phyloP scores from a whole-genome alignment of 306 rosid genomes.

The Ceratonia siliqua region DNA sequence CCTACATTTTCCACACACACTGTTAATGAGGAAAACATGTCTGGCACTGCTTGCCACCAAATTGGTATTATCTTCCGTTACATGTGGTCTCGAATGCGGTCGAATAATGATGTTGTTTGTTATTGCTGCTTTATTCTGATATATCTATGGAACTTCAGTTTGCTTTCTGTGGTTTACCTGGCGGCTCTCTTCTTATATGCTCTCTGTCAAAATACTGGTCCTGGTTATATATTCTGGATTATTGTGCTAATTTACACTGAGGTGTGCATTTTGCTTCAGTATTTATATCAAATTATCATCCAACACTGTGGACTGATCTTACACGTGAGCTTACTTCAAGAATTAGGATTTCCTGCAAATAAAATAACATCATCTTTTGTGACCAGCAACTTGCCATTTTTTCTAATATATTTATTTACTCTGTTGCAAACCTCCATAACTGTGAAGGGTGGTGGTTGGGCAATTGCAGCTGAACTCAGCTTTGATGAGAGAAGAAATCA shows the following conservation, averaged over 20 bases:
- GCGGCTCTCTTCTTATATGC: constrained; percentile 89
- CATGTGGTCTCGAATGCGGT: constrained; percentile 85
- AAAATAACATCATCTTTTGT: constrained; percentile 75
- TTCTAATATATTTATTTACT: constrained; percentile 84
- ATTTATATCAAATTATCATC: constrained; percentile 78
- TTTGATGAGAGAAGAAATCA: constrained; percentile 48
- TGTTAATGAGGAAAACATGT: constrained; percentile 31
- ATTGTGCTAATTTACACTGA: constrained; percentile 82
- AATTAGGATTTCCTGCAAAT: constrained; percentile 76
- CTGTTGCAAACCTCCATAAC: constrained; percentile 87
- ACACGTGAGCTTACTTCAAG: constrained; percentile 58
- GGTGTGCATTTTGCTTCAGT: constrained; percentile 75
- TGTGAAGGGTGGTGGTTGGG: constrained; percentile 84
- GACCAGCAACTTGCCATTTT: constrained; percentile 67
- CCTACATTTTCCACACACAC: constrained; percentile 70
- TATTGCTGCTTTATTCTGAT: constrained; percentile 83
- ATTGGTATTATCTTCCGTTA: constrained; percentile 72
- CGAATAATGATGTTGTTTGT: constrained; percentile 88
- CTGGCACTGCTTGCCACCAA: constrained; percentile 63
- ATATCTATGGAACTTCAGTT: constrained; percentile 85
- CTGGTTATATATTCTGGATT: constrained; percentile 84
- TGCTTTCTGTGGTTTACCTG: constrained; percentile 79
- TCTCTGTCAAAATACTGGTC: constrained; percentile 81
- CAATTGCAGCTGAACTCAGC: constrained; percentile 53
- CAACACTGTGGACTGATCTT: constrained; percentile 72